Conservation (phyloP, 2,329 filamentous ascomycete species). For the Penicillium sclerotiorum region DNA sequence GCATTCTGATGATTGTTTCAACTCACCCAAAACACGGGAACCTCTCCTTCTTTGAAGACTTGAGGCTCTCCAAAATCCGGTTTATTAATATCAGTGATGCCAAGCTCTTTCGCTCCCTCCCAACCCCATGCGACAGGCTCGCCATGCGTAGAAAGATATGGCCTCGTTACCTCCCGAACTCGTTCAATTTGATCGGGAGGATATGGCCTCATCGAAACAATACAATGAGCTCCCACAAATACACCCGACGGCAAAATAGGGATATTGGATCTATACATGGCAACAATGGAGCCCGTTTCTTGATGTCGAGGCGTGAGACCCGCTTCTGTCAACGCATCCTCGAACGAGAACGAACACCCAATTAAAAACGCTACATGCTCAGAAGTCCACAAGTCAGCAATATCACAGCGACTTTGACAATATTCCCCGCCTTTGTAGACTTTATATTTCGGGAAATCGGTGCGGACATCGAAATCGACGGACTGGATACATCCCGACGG, state of each 20-base stretch:
- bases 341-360: constrained; percentile 67
- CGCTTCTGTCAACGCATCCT: constrained; percentile 56
- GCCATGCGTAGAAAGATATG: constrained; percentile 61
- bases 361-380: constrained; percentile 66
- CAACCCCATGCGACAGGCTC: constrained; percentile 69
- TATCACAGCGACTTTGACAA: constrained; percentile 43
- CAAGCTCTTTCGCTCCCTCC: constrained; percentile 56
- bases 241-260: constrained; percentile 61
- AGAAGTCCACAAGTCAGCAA: constrained; percentile 56
- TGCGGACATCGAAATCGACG: constrained; percentile 57
- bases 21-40: constrained; percentile 36
- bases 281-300: constrained; percentile 53
- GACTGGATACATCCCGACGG: constrained; percentile 27
- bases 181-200: constrained; percentile 50
- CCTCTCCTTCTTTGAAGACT: constrained; percentile 40
- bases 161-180: constrained; percentile 59
- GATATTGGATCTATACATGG: constrained; percentile 64
- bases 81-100: constrained; percentile 55
- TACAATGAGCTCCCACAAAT: constrained; percentile 58
- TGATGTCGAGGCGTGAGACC: constrained; percentile 58
- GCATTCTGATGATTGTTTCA: background rate
- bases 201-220: constrained; percentile 68
- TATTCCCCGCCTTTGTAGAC: constrained; percentile 58
- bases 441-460: constrained; percentile 61
- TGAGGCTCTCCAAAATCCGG: constrained; percentile 62